phyloP scores from a whole-genome alignment of 306 rosid species.

The Trifolium repens region DNA sequence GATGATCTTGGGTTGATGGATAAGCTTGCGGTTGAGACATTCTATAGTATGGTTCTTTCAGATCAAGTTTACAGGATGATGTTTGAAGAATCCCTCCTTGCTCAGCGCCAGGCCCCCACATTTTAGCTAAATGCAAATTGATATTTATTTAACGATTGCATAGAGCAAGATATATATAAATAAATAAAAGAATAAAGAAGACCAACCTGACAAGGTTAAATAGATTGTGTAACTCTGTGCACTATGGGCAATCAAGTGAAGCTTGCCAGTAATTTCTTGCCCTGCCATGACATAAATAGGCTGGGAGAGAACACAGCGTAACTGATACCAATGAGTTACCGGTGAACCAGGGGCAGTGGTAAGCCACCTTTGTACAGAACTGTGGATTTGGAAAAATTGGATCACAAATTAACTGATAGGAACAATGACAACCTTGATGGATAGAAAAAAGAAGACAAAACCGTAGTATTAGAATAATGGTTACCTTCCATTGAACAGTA shows the following conservation, averaged over 20 bases:
- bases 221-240: constrained; percentile 88
- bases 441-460: constrained; percentile 13
- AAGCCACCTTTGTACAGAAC: constrained; percentile 96
- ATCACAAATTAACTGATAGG: constrained; percentile 14
- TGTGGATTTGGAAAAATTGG: constrained; percentile 44
- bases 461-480: constrained; percentile 12
- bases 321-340: constrained; percentile 94
- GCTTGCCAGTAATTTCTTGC: constrained; percentile 92
- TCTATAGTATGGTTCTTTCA: constrained; percentile 97
- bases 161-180: background rate
- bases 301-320: constrained; percentile 91
- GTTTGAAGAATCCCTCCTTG: constrained; percentile 94
- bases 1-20: constrained; percentile 79
- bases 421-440: constrained; percentile 6
- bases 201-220: constrained; percentile 80
- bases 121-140: constrained; percentile 64
- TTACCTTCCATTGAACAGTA: constrained; percentile 91
- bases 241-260: constrained; percentile 86
- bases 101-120: constrained; percentile 98
- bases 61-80: constrained; percentile 91
- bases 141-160: background rate
- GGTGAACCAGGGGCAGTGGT: constrained; percentile 96
- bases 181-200: no score
- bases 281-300: constrained; percentile 96
- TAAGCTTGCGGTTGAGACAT: constrained; percentile 96